phyloP scores from a whole-genome alignment of 148 eudicot species.

The Agrostemma githago region DNA sequence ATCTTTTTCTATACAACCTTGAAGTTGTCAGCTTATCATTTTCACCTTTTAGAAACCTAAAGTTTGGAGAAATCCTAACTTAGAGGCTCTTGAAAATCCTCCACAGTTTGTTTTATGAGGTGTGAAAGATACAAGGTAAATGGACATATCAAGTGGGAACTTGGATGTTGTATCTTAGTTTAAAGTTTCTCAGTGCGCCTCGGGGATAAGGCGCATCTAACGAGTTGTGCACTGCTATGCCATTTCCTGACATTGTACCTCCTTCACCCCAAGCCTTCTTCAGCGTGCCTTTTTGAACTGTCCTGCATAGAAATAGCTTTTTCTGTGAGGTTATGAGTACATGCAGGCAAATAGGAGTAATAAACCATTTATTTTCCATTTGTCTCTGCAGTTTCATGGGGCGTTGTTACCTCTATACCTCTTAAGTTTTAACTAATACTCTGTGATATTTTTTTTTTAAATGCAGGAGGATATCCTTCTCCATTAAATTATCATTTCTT shows the following conservation, averaged over 20 bases:
- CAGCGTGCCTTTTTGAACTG: not conserved
- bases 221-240: not conserved
- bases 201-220: not conserved
- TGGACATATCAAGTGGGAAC: too few relatives aligned
- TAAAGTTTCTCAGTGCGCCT: not conserved
- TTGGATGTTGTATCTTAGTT: too few relatives aligned
- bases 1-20: not conserved
- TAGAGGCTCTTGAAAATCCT: not conserved
- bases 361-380: not conserved
- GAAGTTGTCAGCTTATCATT: not conserved
- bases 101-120: not conserved
- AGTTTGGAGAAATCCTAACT: not conserved
- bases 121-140: not conserved
- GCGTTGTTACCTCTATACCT: not conserved
- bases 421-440: slow-evolving; percentile 13
- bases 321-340: not conserved
- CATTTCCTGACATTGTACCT: not conserved
- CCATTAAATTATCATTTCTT: slow-evolving; percentile 93
- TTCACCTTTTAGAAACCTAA: not conserved
- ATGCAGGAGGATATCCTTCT: slow-evolving; percentile 96
- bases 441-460: slow-evolving; percentile 9
- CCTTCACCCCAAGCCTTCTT: not conserved
- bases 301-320: not conserved
- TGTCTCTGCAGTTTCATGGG: not conserved
- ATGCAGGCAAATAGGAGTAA: not conserved